Evolutionary conservation across 352 stramenopile genomes (phyloP).

Genomic region (Aphanomyces stellatus): DNA sequence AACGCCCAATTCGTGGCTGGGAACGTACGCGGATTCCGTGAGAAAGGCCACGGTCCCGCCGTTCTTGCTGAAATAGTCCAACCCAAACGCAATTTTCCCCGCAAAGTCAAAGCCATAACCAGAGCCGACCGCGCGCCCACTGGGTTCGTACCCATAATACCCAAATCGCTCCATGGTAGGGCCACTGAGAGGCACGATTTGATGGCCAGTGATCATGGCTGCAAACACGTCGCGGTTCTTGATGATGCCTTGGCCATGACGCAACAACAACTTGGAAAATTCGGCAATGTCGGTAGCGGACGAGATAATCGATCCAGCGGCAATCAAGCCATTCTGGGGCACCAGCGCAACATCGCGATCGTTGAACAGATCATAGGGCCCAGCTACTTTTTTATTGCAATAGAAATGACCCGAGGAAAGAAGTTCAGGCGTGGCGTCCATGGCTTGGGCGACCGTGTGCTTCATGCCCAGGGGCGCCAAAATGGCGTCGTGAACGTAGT

Average conservation of each 20-base stretch:
- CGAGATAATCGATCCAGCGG: slow-evolving; percentile 40
- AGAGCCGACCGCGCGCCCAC: slow-evolving; percentile 41
- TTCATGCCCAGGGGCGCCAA: slow-evolving; percentile 49
- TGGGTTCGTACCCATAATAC: slow-evolving; percentile 25
- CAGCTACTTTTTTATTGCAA: slow-evolving; percentile 33
- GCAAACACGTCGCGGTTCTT: slow-evolving; percentile 33
- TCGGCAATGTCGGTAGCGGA: slow-evolving; percentile 46
- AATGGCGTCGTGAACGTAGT: slow-evolving; percentile 38
- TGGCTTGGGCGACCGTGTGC: slow-evolving; percentile 34
- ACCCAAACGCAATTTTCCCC: slow-evolving; percentile 39
- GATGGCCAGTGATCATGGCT: slow-evolving; percentile 53
- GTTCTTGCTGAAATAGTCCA: slow-evolving; percentile 52
- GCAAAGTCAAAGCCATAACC: slow-evolving; percentile 63
- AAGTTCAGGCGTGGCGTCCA: slow-evolving; percentile 22
- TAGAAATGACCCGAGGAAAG: slow-evolving; percentile 37
- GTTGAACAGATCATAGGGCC: slow-evolving; percentile 31
- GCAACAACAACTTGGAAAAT: slow-evolving; percentile 39
- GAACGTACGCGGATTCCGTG: slow-evolving; percentile 40
- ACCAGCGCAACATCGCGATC: not conserved
- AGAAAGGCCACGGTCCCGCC: slow-evolving; percentile 40
- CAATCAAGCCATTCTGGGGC: slow-evolving; percentile 12
- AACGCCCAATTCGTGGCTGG: slow-evolving; percentile 37
- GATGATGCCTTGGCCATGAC: slow-evolving; percentile 27
- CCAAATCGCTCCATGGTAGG: not conserved
- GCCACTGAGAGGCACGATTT: not conserved